These are phyloP conservation scores for Tolypocladium tundrense DNA, from an alignment of 2,329 filamentous ascomycete species.

Conservation along the genomic window DNA sequence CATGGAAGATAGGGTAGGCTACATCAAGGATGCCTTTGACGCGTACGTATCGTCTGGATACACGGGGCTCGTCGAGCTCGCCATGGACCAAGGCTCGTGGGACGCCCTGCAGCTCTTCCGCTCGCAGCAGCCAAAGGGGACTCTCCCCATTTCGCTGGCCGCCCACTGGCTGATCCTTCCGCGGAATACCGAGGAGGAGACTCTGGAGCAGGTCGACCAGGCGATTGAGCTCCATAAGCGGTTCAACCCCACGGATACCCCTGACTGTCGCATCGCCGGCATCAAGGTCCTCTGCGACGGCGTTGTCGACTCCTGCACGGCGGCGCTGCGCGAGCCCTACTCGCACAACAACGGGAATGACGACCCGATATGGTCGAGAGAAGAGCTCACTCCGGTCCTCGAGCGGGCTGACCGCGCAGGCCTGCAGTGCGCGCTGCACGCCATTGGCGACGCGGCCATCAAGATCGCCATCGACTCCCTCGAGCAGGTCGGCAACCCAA, in stretches of 20 bases:
- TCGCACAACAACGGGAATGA: neutral
- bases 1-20: neutral
- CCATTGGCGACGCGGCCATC: slow-evolving; percentile 51
- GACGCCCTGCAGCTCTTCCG: neutral
- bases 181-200: neutral
- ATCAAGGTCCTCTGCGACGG: neutral
- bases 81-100: neutral
- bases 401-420: slow-evolving; percentile 38
- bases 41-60: neutral
- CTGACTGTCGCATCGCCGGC: neutral
- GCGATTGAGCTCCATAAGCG: neutral
- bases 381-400: slow-evolving; percentile 29
- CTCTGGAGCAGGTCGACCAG: neutral
- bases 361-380: neutral
- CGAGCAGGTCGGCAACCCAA: slow-evolving; percentile 23
- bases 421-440: slow-evolving; percentile 51
- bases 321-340: neutral
- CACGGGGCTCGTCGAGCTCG: neutral
- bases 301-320: neutral
- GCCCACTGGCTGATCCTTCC: neutral
- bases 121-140: neutral
- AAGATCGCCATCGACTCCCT: slow-evolving; percentile 45
- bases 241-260: neutral
- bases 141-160: neutral
- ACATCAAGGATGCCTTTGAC: neutral